Evolutionary conservation across 2,329 filamentous ascomycete species (phyloP), one percentile per base, ranked within the genome.

Genomic region (Verticillium longisporum): DNA sequence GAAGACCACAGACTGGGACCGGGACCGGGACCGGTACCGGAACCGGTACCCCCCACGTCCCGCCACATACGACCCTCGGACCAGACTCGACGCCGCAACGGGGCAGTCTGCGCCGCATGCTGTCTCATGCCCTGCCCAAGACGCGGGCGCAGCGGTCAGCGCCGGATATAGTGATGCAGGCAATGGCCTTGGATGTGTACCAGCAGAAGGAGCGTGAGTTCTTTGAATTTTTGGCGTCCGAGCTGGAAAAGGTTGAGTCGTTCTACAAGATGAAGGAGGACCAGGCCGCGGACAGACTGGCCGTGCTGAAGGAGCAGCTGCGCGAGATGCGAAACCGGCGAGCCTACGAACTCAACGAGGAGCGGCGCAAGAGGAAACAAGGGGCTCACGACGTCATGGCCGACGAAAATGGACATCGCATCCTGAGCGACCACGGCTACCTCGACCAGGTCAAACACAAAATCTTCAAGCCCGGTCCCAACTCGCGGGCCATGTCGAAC

Each of bases 261-360:
- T 99, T 99, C 70, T 98, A 98, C 78, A 87, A 85, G 67, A 78
- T 85, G 66, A 97, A 97, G 71, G 95, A 99, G 71, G 83, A 90
- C 33, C 91, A 97, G 71, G 91, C 94, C 0, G 89, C 86, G 0
- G 78, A 88, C 60, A 85, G 93, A 2, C 77, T 97, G 31, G 77
- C 79, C 0, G 73, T 89, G 4, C 79, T 99, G 56, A 85, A 90
- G 53, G 86, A 92, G 58, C 95, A 99, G 72, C 81, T 99, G 36
- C 93, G 96, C 70, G 90, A 96, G 68, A 97, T 98, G 92, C 85
- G 92, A 55, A 92, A 96, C 71, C 85, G 89, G 14, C 87, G 94
- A 26, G 82, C 91, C 33, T 83, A 88, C 59, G 92, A 97, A 70
- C 79, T 92, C 61, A 74, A 82, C 63, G 76, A 78, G 55, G 70